These are phyloP conservation scores for Pythium periplocum DNA, from an alignment of 352 stramenopile species.

Conservation along the genomic window DNA sequence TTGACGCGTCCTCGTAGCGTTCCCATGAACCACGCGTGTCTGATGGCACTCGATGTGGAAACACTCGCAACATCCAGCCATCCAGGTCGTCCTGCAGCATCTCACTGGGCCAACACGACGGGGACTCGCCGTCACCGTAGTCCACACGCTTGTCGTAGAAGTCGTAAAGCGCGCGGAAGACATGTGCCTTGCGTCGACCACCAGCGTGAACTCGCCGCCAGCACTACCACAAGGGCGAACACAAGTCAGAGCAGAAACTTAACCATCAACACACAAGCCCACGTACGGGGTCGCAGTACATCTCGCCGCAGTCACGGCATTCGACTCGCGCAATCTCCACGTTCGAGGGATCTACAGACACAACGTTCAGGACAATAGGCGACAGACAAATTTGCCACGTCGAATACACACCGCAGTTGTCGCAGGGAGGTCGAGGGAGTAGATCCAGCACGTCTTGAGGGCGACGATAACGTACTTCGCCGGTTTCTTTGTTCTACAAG, in stretches of 20 bases:
- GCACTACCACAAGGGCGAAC: conserved; percentile 39
- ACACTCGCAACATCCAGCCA: conserved; percentile 68
- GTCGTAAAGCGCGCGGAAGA: conserved; percentile 89
- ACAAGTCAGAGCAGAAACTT: background rate
- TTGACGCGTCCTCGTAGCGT: conserved; percentile 46
- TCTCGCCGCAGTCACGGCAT: conserved; percentile 86
- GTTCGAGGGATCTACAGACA: conserved; percentile 10
- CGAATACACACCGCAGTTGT: conserved; percentile 73
- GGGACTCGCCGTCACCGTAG: conserved; percentile 89
- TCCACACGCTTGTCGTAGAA: conserved; percentile 89
- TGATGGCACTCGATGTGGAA: conserved; percentile 31
- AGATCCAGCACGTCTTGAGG: conserved; percentile 91
- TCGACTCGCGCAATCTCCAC: conserved; percentile 65
- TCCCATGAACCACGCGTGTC: conserved; percentile 52
- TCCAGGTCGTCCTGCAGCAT: conserved; percentile 85
- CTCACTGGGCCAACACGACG: conserved; percentile 86
- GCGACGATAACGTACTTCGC: conserved; percentile 87
- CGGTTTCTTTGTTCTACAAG: conserved; percentile 87
- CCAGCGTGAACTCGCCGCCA: conserved; percentile 84
- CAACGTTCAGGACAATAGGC: conserved; percentile 6
- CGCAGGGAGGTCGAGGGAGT: conserved; percentile 79
- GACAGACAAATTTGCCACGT: background rate
- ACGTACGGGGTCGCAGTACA: conserved; percentile 79
- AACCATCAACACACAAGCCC: background rate
- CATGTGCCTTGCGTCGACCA: conserved; percentile 69